Conservation (phyloP, 2,329 filamentous ascomycete genomes). For the Aspergillus arachidicola region DNA sequence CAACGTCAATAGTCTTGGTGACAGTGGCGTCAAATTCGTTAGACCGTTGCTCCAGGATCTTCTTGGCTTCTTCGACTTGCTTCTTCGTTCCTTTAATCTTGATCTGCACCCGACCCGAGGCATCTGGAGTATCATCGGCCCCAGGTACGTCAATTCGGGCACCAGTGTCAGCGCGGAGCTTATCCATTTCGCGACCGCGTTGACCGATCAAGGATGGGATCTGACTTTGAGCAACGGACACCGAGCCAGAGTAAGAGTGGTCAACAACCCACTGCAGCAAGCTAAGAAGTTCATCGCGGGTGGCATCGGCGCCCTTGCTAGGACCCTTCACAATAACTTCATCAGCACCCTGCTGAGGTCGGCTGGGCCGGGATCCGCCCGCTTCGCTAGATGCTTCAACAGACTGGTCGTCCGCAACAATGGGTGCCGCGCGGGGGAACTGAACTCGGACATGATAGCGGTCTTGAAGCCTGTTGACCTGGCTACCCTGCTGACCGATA, state of each 20-base stretch:
- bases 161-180: slow-evolving; percentile 79
- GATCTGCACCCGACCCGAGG: slow-evolving; percentile 75
- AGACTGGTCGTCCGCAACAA: slow-evolving; percentile 65
- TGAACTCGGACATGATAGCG: slow-evolving; percentile 94
- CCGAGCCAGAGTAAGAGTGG: slow-evolving; percentile 75
- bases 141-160: slow-evolving; percentile 91
- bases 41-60: slow-evolving; percentile 82
- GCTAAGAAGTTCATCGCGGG: slow-evolving; percentile 86
- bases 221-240: slow-evolving; percentile 88
- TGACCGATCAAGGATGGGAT: slow-evolving; percentile 92
- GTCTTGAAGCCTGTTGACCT: slow-evolving; percentile 89
- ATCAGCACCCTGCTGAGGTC: slow-evolving; percentile 75
- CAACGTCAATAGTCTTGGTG: slow-evolving; percentile 80
- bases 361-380: slow-evolving; percentile 60
- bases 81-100: slow-evolving; percentile 89
- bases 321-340: slow-evolving; percentile 91
- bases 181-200: slow-evolving; percentile 87
- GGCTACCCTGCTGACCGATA: slow-evolving; percentile 82
- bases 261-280: slow-evolving; percentile 88
- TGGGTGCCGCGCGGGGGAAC: slow-evolving; percentile 72
- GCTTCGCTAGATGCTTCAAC: slow-evolving; percentile 68
- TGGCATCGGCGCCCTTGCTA: slow-evolving; percentile 88
- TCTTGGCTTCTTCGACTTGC: slow-evolving; percentile 89
- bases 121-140: slow-evolving; percentile 68
- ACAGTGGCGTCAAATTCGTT: slow-evolving; percentile 89